Base-by-base conservation (phyloP, 2,329 filamentous ascomycete genomes). In the Daldinia sp. region DNA sequence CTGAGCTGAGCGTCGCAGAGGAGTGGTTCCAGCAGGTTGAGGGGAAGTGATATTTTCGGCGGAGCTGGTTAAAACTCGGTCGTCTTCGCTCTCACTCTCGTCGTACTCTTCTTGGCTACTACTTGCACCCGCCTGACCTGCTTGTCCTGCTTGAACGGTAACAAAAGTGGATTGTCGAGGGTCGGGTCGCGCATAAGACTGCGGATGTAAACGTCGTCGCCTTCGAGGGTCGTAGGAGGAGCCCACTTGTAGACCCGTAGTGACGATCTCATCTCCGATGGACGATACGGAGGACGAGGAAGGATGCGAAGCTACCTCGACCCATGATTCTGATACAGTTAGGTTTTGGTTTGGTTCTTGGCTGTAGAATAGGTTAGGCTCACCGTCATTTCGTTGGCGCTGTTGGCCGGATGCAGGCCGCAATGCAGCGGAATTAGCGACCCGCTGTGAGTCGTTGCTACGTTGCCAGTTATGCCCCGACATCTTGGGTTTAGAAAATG, bases 101-200 rank as follows among this genome's bases (percentile, higher is more conserved):
- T 96, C 93, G 72, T 96, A 96, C 79, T 97, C 94, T 70, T 97
- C 94, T 75, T 97, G 93, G 72, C 94, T 96, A 77, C 93, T 96
- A 29, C 15, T 67, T 10, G 83, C 80, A 47, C 79, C 80, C 54
- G 77, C 72, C 19, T 79, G 79, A 34, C 78, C 75, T 52, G 77
- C 72, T 21, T 79, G 79, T 32, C 78, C 75, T 21, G 79, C 78
- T 43, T 79, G 78, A 58, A 72, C 72, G 39, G 76, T 77, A 75
- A 27, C 77, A 74, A 45, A 76, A 77, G 68, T 72, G 78, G 74
- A 74, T 54, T 77, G 78, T 56, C 67, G 74, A 6, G 60, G 49
- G 32, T 67, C 54, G 41, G 64, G 43, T 21, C 70, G 71, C 17
- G 69, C 63, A 53, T 70, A 64, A 11, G 69, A 67, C 41, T 71